Evolutionary conservation across 2,329 filamentous ascomycete species (phyloP), one percentile per base, ranked within the genome.

Genomic region (Venturia oleaginea): DNA sequence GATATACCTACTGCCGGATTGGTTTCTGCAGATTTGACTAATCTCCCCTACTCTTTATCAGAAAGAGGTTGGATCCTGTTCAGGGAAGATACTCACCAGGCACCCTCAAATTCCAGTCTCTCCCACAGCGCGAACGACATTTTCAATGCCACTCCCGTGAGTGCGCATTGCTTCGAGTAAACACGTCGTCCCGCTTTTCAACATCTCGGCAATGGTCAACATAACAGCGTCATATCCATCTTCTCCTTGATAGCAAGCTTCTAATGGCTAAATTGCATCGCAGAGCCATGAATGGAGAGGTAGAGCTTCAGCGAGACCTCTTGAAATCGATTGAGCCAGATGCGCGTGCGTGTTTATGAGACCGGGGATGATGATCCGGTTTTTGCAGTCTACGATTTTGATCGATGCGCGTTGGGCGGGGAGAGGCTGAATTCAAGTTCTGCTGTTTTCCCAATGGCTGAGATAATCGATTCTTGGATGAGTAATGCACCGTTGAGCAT

Each of bases 281-380:
- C 80, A 82, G 4, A 82, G 75, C 80, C 80, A 83, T 0, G 76
- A 76, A 22, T 81, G 78, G 6, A 83, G 73, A 55, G 78, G 76
- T 7, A 83, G 70, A 65, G 82, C 79, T 66, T 83, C 81, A 0
- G 79, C 80, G 22, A 60, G 48, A 42, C 80, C 80, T 57, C 80
- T 74, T 1, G 83, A 73, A 3, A 83, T 73, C 5, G 78, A 78
- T 68, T 83, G 80, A 0, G 77, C 79, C 0, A 79, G 76, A 65
- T 83, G 80, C 64, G 79, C 78, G 66, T 83, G 81, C 1, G 79
- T 80, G 34, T 79, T 81, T 66, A 83, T 75, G 13, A 83, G 72
- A 0, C 80, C 80, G 0, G 80, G 80, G 59, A 81, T 77, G 59
- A 82, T 70, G 68, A 82, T 78, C 1, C 76, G 76, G 54, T 78